Evolutionary conservation across 2,329 filamentous ascomycete species (phyloP).

Genomic region (Alternaria ethzedia): DNA sequence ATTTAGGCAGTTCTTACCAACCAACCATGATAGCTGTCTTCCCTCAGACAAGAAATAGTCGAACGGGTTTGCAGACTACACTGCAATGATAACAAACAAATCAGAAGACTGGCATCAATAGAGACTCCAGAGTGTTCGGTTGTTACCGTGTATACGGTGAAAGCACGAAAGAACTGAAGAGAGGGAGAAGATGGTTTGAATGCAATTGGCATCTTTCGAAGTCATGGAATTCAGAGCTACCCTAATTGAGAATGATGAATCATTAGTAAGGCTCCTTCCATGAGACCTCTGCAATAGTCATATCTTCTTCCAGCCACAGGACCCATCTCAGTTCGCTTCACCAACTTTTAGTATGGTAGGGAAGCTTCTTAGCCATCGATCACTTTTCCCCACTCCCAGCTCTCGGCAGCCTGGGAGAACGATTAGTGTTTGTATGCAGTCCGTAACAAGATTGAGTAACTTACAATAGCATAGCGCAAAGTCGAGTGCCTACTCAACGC

Average conservation of each 20-base stretch:
- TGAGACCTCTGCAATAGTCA: neutral
- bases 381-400: neutral
- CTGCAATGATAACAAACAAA: neutral
- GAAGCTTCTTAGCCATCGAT: neutral
- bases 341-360: neutral
- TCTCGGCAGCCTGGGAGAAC: too few species aligned
- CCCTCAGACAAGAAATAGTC: too few species aligned
- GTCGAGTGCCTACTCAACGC: neutral
- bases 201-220: too few species aligned
- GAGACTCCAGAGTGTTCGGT: neutral
- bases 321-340: neutral
- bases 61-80: neutral
- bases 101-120: neutral
- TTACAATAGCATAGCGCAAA: neutral
- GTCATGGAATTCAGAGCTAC: too few species aligned
- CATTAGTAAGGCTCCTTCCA: too few species aligned
- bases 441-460: too few species aligned
- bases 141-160: neutral
- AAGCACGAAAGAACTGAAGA: neutral
- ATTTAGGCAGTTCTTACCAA: neutral
- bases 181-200: neutral
- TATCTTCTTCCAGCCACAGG: neutral
- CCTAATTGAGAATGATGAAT: too few species aligned
- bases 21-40: too few species aligned
- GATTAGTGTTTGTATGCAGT: too few species aligned